Evolutionary conservation across 768 basidiomycete species (phyloP), one percentile per base, ranked within the genome.

Genomic region (Auricularia auricula-judae): DNA sequence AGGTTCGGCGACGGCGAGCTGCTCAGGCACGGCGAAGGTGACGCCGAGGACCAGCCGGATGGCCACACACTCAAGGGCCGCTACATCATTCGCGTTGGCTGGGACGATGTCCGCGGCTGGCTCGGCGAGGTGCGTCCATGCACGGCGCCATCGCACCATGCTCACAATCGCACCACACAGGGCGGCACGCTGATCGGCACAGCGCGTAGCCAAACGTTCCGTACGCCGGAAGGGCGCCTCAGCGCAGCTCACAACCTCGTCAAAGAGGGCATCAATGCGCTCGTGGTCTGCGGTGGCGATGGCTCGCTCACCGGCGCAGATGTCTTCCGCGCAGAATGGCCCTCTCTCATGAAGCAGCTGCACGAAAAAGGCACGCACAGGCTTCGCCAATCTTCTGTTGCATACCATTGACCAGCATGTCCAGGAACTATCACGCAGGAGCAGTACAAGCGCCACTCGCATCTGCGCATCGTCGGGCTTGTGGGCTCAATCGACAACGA

Each of bases 401-500:
- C 16, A 61, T 44, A 60, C 44, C 23, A n/a, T 42, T 42, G 39
- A 42, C 39, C 18, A 11, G 11, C 11, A 10, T 42, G 10, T 29
- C 35, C 69, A 91, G 89, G 81, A 60, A 79, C 82, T 68, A 97
- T 99, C 73, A 85, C 86, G 1, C 79, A 84, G 34, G 85, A 84
- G 42, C 89, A 97, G 71, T 80, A 82, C 39, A 72, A 80, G n/a
- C 77, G 78, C 14, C 88, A 94, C 70, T 80, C 85, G 29, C 91
- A 98, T 71, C 87, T 99, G 67, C 90, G 85, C 74, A 97, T 99
- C 69, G 96, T 96, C 67, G 97, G 97, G n/a, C 85, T 99, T 51
- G 97, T 98, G 66, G 97, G 97, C 42, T 96, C 93, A 3, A 98
- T 99, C 72, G 97, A 99, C 77, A 99, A 99, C 71, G 97, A 98